Percentiles rank a stretch among this genome's conserved stretches.
phyloP scores from a whole-genome alignment of 2,329 filamentous ascomycete genomes.

The Talaromyces sp. region DNA sequence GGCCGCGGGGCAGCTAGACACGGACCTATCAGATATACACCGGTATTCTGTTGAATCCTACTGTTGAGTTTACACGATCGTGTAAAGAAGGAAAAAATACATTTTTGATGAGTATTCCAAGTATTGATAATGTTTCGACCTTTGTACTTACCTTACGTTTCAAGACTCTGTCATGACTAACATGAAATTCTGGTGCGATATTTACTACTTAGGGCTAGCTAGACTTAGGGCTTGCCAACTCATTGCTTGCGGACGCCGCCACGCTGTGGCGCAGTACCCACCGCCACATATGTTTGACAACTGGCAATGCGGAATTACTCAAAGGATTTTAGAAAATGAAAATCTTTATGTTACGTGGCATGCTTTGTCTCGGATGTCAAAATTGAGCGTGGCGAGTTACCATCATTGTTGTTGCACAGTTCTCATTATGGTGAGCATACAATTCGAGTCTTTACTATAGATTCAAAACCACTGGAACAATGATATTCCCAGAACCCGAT shows the following conservation, averaged over 20 bases:
- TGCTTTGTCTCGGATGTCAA: not conserved
- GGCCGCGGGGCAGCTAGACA: not conserved
- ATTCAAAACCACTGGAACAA: not conserved
- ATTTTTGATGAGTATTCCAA: not conserved
- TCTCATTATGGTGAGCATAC: not conserved
- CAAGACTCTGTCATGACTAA: not conserved
- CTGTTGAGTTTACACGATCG: not conserved
- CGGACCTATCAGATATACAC: not conserved
- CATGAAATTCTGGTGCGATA: not conserved
- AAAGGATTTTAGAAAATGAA: not conserved
- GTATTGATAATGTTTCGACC: not conserved
- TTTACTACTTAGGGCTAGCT: constrained; percentile 5
- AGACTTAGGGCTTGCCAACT: not conserved
- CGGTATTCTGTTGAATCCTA: not conserved
- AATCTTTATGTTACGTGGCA: not conserved
- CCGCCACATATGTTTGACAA: constrained; percentile 12
- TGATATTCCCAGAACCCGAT: not conserved
- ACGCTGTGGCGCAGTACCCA: constrained; percentile 11
- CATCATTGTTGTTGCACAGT: not conserved
- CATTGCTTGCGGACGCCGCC: not conserved
- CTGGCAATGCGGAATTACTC: not conserved
- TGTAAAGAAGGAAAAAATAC: not conserved
- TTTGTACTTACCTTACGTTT: constrained; percentile 7
- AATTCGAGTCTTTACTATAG: not conserved
- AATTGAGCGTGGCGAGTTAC: not conserved